phyloP scores from a whole-genome alignment of 116 monocot species.

The Zostera marina region DNA sequence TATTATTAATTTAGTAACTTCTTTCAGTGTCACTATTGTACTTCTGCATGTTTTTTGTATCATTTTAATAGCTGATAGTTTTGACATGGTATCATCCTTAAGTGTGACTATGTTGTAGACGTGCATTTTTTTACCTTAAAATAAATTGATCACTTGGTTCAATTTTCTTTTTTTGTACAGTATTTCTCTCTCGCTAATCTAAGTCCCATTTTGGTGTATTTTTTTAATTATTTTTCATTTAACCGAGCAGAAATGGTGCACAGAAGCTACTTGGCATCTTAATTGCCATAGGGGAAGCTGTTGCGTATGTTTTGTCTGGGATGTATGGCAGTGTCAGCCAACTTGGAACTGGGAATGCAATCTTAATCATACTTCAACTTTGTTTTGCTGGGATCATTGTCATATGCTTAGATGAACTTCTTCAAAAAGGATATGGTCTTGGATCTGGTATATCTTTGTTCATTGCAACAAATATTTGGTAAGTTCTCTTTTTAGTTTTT shows the following conservation, averaged over 20 bases:
- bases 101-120: too few relatives aligned
- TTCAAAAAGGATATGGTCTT: slow-evolving; percentile 70
- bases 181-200: too few relatives aligned
- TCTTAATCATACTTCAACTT: slow-evolving; percentile 62
- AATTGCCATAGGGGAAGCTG: slow-evolving; percentile 47
- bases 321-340: slow-evolving; percentile 73
- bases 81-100: too few relatives aligned
- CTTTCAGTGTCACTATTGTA: too few relatives aligned
- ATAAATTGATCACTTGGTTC: too few relatives aligned
- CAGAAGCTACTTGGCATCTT: slow-evolving; percentile 37
- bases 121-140: too few relatives aligned
- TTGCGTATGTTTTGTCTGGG: slow-evolving; percentile 65
- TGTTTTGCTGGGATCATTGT: slow-evolving; percentile 38
- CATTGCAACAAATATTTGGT: slow-evolving; percentile 39
- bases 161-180: too few relatives aligned
- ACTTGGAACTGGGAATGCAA: slow-evolving; percentile 61
- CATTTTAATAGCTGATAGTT: neutral
- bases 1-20: neutral
- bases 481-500: neutral
- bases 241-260: slow-evolving; percentile 27
- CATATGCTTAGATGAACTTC: slow-evolving; percentile 42
- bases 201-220: too few relatives aligned
- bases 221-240: neutral
- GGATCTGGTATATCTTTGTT: slow-evolving; percentile 35
- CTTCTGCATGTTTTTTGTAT: neutral